These are phyloP conservation scores for Lignosus rhinocerotis DNA, from an alignment of 1,284 basidiomycete species.

Conservation along the genomic window DNA sequence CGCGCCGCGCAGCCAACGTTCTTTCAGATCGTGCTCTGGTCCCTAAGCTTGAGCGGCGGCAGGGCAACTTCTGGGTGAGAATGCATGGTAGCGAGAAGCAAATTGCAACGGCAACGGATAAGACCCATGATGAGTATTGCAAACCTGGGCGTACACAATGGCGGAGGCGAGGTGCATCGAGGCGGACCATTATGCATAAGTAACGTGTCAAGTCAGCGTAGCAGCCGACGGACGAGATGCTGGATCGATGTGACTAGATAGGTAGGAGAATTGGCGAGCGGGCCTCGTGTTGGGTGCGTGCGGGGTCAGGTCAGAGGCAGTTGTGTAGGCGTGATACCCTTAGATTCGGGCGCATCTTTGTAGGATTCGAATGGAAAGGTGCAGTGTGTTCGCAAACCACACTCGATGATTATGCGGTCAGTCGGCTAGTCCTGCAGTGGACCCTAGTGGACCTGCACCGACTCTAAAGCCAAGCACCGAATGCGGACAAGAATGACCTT, in stretches of 20 bases:
- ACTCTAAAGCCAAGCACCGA: too few species aligned
- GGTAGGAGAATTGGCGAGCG: constrained; percentile 14
- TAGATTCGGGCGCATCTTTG: constrained; percentile 13
- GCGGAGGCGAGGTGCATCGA: background rate
- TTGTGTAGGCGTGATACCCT: constrained; percentile 9
- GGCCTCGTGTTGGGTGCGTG: constrained; percentile 23
- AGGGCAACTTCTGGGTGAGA: too few species aligned
- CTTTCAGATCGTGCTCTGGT: background rate
- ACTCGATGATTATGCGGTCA: background rate
- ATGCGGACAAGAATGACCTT: background rate
- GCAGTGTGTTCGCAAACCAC: background rate
- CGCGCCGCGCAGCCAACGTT: background rate
- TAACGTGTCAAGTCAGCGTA: background rate
- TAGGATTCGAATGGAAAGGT: constrained; percentile 2
- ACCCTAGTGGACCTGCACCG: too few species aligned
- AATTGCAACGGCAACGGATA: background rate
- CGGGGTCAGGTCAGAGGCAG: constrained; percentile 10
- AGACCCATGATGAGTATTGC: too few species aligned
- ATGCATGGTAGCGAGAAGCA: background rate
- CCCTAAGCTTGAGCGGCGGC: background rate
- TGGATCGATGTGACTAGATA: constrained; percentile 21
- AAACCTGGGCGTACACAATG: background rate
- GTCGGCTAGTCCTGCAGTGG: too few species aligned
- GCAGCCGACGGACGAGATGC: background rate
- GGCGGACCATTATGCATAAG: background rate